Evolutionary conservation across 495 filamentous ascomycete genomes (phyloP).

Genomic region (Extremus antarcticus): DNA sequence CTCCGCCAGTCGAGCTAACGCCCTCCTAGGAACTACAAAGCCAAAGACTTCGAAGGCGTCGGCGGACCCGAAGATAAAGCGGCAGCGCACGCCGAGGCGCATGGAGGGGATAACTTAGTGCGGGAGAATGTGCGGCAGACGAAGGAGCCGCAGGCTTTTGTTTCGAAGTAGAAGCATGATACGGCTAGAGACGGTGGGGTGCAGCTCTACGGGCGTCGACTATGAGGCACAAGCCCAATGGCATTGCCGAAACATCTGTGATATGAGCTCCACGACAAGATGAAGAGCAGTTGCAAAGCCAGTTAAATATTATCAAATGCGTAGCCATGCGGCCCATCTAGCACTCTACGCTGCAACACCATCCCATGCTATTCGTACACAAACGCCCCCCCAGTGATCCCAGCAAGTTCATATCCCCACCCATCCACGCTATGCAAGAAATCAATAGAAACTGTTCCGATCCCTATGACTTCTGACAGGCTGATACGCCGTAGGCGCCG

Average conservation of each 20-base stretch:
- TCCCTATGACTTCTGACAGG: conserved; percentile 19
- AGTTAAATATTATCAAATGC: not conserved
- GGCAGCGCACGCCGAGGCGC: conserved; percentile 28
- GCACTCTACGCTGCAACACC: not conserved
- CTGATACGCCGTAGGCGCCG: conserved; percentile 14
- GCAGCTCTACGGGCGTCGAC: no score
- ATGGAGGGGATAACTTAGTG: conserved; percentile 38
- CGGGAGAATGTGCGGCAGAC: conserved; percentile 30
- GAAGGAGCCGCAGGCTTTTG: not conserved
- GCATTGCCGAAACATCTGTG: no score
- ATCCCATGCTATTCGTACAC: not conserved
- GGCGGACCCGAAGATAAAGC: conserved; percentile 44
- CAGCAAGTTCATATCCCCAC: not conserved
- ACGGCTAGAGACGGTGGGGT: no score
- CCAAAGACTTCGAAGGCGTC: conserved; percentile 39
- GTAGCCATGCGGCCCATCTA: not conserved
- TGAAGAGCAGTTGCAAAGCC: no score
- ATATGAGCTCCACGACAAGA: no score
- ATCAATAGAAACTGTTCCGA: conserved; percentile 12
- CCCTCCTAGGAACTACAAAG: no score
- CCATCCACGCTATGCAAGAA: not conserved
- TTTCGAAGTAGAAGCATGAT: not conserved
- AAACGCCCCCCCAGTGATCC: not conserved
- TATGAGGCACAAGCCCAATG: no score
- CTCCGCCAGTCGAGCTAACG: not conserved